Conservation (phyloP, 208 protist species). For the Crithidia bombi region DNA sequence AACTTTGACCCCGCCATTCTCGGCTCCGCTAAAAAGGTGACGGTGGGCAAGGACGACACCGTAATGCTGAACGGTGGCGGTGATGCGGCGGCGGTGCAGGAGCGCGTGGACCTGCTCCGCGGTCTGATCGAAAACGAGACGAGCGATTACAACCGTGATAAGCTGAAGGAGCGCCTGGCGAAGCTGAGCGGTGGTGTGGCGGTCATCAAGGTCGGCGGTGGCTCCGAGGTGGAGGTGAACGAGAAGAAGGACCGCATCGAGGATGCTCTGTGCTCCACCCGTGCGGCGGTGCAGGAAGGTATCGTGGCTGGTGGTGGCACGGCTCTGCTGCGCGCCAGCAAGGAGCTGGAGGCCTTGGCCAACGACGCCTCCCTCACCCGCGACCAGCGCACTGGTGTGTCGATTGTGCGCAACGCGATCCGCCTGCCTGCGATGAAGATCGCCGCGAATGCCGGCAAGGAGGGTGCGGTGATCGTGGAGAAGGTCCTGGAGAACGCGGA, state of each 20-base stretch:
- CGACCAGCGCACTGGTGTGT: constrained; percentile 96
- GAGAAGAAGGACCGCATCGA: constrained; percentile 99
- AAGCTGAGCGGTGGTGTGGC: constrained; percentile 98
- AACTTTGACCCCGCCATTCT: constrained; percentile 80
- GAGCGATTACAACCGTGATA: constrained; percentile 97
- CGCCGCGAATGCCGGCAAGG: constrained; percentile 96
- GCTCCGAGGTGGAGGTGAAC: constrained; percentile 98
- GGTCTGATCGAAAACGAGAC: constrained; percentile 85
- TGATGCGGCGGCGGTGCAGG: constrained; percentile 86
- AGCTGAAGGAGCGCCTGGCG: constrained; percentile 98
- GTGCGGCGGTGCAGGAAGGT: constrained; percentile 99
- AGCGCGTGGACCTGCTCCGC: constrained; percentile 94
- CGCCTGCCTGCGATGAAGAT: constrained; percentile 95
- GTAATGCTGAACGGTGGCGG: constrained; percentile 97
- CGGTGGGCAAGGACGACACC: constrained; percentile 97
- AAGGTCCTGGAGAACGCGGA: constrained; percentile 94
- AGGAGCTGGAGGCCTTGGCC: constrained; percentile 83
- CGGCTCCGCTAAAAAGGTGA: constrained; percentile 85
- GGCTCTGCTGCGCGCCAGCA: constrained; percentile 95
- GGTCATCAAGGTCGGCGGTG: constrained; percentile 97
- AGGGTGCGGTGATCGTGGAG: constrained; percentile 98
- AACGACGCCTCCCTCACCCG: constrained; percentile 57
- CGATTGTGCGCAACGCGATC: constrained; percentile 95
- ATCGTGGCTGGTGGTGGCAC: constrained; percentile 98
- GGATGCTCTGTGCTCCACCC: constrained; percentile 99